Base-by-base conservation (phyloP, 2,329 filamentous ascomycete genomes). In the Colletotrichum spaethianum region DNA sequence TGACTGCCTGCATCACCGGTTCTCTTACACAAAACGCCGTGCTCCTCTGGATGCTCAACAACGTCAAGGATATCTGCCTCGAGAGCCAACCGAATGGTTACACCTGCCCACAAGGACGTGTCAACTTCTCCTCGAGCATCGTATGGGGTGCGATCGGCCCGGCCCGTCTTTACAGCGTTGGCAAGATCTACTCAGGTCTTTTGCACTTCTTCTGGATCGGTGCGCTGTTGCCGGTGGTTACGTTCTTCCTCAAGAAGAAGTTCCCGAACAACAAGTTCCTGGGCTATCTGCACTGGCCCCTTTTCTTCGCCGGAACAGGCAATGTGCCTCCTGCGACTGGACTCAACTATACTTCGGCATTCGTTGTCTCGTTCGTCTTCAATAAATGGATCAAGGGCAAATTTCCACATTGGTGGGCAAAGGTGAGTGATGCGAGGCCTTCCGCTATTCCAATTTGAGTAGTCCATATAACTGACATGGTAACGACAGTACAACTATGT, bases 101-200 rank as follows among this genome's bases (percentile, higher is more conserved):
- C 76, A 83, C 82, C 26, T 89, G 87, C 74, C 85, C 86, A 18
- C 81, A 83, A 70, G 85, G 84, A 9, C 81, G 84, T n/a, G 84
- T 84, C n/a, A 82, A 85, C 5, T 86, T 83, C 74, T 86, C 83
- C 3, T 83, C 84, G 1, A 85, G 83, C 0, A 80, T 87, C 18
- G 83, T 88, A 67, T 88, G 86, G 86, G 87, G 84, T 55, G 81
- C 83, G n/a, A 83, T 89, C 20, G 87, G 87, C 1, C 87, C 87
- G 0, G 79, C 80, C 1, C 81, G 86, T 18, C 80, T 88, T 2
- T 88, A 86, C 77, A 84, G 82, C 6, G 78, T 78, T 18, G 86
- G 86, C 6, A 79, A 80, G 60, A 86, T 87, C 52, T 88, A 88
- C 75, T 83, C 82, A 3, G 76, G 80, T 0, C 77, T 88, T 28